Evolutionary conservation across 2,329 filamentous ascomycete species (phyloP).

Genomic region (Exophiala sideris): DNA sequence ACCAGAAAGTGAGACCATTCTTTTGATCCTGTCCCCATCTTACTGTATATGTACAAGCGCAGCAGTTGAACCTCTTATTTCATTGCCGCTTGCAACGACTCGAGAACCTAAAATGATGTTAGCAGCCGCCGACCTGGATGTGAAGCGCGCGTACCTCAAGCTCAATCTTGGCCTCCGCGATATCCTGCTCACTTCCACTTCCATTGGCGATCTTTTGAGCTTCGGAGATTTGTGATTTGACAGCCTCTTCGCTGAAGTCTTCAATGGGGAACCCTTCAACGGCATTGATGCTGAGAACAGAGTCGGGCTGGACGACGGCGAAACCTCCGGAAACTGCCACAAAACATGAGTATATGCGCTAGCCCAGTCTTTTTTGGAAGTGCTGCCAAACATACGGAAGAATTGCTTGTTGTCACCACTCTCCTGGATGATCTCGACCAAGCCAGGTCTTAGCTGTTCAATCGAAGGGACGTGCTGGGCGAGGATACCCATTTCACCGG

Average conservation of each 20-base stretch:
- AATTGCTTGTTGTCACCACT: constrained; percentile 85
- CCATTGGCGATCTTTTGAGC: constrained; percentile 92
- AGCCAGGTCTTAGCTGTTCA: constrained; percentile 95
- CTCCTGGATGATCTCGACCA: constrained; percentile 96
- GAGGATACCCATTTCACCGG: constrained; percentile 98
- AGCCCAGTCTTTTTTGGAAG: constrained; percentile 30
- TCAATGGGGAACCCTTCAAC: constrained; percentile 92
- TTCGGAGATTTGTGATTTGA: constrained; percentile 86
- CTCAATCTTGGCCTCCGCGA: constrained; percentile 99
- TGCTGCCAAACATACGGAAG: constrained; percentile 70
- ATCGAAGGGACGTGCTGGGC: constrained; percentile 98
- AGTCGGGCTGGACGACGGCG: constrained; percentile 93
- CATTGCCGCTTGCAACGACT: constrained; percentile 48
- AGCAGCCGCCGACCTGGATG: constrained; percentile 5
- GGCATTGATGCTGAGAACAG: constrained; percentile 93
- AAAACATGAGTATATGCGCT: constrained; percentile 4
- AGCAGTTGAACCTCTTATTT: constrained; percentile 38
- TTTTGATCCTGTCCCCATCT: constrained; percentile 1
- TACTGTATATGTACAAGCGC: constrained; percentile 39
- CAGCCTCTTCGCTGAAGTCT: constrained; percentile 91
- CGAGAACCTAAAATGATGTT: constrained; percentile 41
- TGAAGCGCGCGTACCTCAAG: constrained; percentile 69
- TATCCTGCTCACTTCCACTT: constrained; percentile 90
- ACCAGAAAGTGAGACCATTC: no score
- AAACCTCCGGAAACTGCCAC: constrained; percentile 92